Percentiles rank a stretch among this genome's conserved stretches.
Evolutionary conservation across 2,329 filamentous ascomycete genomes (phyloP).

Genomic region (Arthroderma sp.): DNA sequence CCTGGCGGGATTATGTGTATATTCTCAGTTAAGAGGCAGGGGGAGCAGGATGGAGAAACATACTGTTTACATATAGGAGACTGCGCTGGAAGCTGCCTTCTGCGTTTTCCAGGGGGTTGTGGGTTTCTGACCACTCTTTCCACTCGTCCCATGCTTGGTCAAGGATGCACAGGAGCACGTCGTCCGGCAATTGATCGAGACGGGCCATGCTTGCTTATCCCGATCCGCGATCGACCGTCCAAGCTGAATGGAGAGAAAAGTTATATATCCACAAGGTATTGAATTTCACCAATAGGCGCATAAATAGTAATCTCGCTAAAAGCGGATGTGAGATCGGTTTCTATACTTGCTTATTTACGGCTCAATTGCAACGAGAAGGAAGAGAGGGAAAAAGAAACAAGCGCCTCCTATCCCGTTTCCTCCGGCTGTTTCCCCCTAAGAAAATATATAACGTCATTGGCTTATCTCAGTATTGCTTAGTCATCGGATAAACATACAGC

Average conservation of each 20-base stretch:
- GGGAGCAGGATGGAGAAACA: background rate
- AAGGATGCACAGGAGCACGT: background rate
- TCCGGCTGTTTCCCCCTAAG: too few relatives aligned
- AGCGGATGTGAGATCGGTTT: background rate
- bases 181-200: background rate
- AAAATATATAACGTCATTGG: background rate
- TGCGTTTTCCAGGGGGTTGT: background rate
- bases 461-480: background rate
- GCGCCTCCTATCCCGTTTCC: background rate
- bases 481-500: background rate
- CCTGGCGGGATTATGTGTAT: background rate
- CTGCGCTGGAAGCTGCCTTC: background rate
- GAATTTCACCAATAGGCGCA: background rate
- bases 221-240: background rate
- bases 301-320: slow-evolving; percentile 2
- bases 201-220: background rate
- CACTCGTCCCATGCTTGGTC: background rate
- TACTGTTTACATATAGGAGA: background rate
- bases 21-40: background rate
- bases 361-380: background rate
- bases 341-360: background rate
- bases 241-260: background rate
- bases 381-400: background rate
- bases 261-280: background rate
- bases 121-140: too few relatives aligned